Percentiles rank a stretch among this genome's conserved stretches.
Evolutionary conservation across 352 stramenopile genomes (phyloP).

Genomic region (Phytophthora sansomeana): DNA sequence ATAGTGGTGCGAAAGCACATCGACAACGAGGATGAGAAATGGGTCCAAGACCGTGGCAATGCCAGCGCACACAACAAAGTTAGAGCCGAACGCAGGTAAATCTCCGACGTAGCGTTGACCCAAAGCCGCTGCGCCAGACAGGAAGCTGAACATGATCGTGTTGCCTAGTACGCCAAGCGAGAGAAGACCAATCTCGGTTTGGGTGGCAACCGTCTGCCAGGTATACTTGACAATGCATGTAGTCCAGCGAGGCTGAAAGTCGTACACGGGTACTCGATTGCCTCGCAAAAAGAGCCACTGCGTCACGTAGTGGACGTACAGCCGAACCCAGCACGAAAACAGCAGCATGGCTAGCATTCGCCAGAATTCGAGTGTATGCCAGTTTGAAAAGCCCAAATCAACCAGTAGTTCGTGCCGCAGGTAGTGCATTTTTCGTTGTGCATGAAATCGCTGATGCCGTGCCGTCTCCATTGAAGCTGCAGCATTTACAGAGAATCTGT

Average conservation of each 20-base stretch:
- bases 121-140: slow-evolving; percentile 50
- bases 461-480: slow-evolving; percentile 55
- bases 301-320: slow-evolving; percentile 91
- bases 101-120: slow-evolving; percentile 64
- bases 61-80: slow-evolving; percentile 82
- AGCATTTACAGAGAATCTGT: slow-evolving; percentile 63
- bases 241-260: slow-evolving; percentile 67
- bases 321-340: slow-evolving; percentile 84
- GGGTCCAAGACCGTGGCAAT: slow-evolving; percentile 84
- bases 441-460: slow-evolving; percentile 67
- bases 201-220: slow-evolving; percentile 62
- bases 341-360: slow-evolving; percentile 60
- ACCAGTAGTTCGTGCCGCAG: slow-evolving; percentile 82
- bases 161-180: slow-evolving; percentile 64
- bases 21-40: slow-evolving; percentile 80
- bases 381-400: slow-evolving; percentile 64
- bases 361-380: slow-evolving; percentile 84
- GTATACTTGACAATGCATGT: slow-evolving; percentile 91
- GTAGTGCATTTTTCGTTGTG: slow-evolving; percentile 80
- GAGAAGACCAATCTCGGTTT: slow-evolving; percentile 78
- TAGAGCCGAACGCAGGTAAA: slow-evolving; percentile 75
- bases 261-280: slow-evolving; percentile 80
- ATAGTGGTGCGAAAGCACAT: slow-evolving; percentile 84
- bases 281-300: slow-evolving; percentile 87
- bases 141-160: slow-evolving; percentile 52